Evolutionary conservation across 192 early-diverging fungal genomes (phyloP).

Genomic region (Entomortierella parvispora): DNA sequence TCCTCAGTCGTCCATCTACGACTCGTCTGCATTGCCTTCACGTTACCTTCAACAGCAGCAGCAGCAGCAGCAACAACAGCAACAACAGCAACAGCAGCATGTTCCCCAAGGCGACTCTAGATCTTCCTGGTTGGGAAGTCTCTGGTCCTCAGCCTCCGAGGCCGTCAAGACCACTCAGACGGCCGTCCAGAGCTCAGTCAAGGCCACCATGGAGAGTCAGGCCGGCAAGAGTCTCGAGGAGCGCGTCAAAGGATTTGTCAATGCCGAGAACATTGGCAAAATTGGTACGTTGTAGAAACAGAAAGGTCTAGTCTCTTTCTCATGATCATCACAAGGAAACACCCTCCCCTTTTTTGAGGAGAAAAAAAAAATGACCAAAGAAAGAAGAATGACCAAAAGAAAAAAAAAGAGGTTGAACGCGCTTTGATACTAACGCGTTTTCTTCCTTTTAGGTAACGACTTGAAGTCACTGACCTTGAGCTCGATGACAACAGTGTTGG

Average conservation of each 20-base stretch:
- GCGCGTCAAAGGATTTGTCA: conserved; percentile 63
- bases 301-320: not conserved
- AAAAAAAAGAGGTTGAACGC: too few relatives aligned
- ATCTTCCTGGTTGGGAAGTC: conserved; percentile 56
- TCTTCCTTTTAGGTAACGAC: conserved; percentile 53
- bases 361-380: too few relatives aligned
- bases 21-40: conserved; percentile 20
- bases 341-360: too few relatives aligned
- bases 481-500: conserved; percentile 60
- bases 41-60: conserved; percentile 24
- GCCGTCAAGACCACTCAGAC: conserved; percentile 67
- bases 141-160: conserved; percentile 63
- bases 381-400: too few relatives aligned
- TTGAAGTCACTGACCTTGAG: conserved; percentile 58
- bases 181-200: conserved; percentile 61
- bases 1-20: conserved; percentile 29
- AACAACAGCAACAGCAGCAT: conserved; percentile 37
- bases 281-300: conserved; percentile 50
- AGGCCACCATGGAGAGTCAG: conserved; percentile 60
- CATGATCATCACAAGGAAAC: not conserved
- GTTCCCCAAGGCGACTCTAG: conserved; percentile 26
- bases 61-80: conserved; percentile 13
- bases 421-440: too few relatives aligned
- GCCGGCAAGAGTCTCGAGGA: conserved; percentile 60
- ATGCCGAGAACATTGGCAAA: conserved; percentile 68